phyloP scores from a whole-genome alignment of 2,329 filamentous ascomycete species.

The Lachnellula suecica region DNA sequence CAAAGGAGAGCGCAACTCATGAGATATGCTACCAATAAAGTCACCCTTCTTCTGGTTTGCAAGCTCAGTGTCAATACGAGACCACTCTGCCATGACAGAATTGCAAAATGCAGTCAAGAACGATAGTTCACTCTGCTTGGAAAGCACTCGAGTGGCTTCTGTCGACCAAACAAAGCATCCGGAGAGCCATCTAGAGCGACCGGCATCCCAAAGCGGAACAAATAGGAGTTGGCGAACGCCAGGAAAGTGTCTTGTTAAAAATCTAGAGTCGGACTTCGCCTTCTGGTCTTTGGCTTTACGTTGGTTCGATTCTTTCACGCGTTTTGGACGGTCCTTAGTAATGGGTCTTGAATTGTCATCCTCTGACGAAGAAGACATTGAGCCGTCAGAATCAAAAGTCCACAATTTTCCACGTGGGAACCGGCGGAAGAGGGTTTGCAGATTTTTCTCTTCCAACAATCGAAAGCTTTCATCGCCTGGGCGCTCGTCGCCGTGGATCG shows the following conservation, averaged over 20 bases:
- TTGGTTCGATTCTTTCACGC: conserved; percentile 8
- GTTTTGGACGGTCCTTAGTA: conserved; percentile 2
- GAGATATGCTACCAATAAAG: conserved; percentile 59
- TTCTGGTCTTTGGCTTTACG: conserved; percentile 16
- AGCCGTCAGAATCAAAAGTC: conserved; percentile 44
- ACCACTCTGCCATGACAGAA: conserved; percentile 54
- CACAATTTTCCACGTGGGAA: conserved; percentile 47
- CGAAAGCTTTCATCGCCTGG: conserved; percentile 26
- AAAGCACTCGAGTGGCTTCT: conserved; percentile 34
- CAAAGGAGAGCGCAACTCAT: conserved; percentile 55
- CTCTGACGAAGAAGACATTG: conserved; percentile 43
- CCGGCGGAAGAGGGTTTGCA: conserved; percentile 37
- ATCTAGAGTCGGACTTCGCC: conserved; percentile 28
- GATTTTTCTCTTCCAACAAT: conserved; percentile 29
- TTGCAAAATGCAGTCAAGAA: conserved; percentile 44
- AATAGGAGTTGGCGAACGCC: conserved; percentile 46
- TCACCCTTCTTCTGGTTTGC: conserved; percentile 54
- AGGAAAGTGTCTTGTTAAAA: conserved; percentile 40
- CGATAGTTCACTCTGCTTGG: conserved; percentile 37
- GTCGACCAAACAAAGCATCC: conserved; percentile 47
- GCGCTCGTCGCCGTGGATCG: conserved; percentile 29
- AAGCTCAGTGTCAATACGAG: conserved; percentile 51
- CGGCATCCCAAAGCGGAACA: conserved; percentile 48
- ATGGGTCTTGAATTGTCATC: conserved; percentile 32
- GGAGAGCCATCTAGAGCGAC: conserved; percentile 47